Evolutionary conservation across 2,329 filamentous ascomycete species (phyloP), one percentile per base, ranked within the genome.

Genomic region (Trichophyton mentagrophytes): DNA sequence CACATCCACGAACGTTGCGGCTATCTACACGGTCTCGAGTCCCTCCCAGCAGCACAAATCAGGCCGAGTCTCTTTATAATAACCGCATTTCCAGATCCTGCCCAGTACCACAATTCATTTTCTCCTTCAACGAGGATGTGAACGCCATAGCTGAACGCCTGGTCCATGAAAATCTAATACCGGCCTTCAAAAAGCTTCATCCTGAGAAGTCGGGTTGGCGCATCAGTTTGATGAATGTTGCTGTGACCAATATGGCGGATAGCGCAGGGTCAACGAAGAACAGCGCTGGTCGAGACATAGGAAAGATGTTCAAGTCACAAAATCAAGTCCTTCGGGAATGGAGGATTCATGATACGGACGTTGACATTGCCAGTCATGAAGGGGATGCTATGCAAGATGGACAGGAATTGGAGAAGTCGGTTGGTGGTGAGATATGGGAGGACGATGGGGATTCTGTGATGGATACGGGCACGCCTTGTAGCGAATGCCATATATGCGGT

Each of bases 171-270:
- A 74, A 79, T 1, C 71, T 95, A 17, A 66, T 90, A 2, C 82
- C 84, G 0, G 81, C 95, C 70, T 90, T 96, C 68, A 83, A 84
- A 13, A 85, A 83, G 63, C 77, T 96, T 11, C 86, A 92, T 65
- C 80, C 84, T 0, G 84, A 87, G 63, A 82, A 80, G 64, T 76
- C 79, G 7, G 84, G 82, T 1, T 95, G 89, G 87, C 88, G 92
- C 65, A 73, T 96, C 17, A 88, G 87, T 65, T 76, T 97, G 58
- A 78, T 97, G 62, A 97, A 96, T 65, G 77, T 97, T 22, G 91
- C 89, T 53, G 90, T 89, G 6, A 87, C 88, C 13, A 95, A 96
- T 69, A 92, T 97, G 85, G 80, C 80, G 1, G 77, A 80, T 46
- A 78, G 76, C 15, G 83, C 81, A 3, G 76, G 76, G 13, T 78